Conservation (phyloP, 345 rosid genomes). For the Sonneratia alba region DNA sequence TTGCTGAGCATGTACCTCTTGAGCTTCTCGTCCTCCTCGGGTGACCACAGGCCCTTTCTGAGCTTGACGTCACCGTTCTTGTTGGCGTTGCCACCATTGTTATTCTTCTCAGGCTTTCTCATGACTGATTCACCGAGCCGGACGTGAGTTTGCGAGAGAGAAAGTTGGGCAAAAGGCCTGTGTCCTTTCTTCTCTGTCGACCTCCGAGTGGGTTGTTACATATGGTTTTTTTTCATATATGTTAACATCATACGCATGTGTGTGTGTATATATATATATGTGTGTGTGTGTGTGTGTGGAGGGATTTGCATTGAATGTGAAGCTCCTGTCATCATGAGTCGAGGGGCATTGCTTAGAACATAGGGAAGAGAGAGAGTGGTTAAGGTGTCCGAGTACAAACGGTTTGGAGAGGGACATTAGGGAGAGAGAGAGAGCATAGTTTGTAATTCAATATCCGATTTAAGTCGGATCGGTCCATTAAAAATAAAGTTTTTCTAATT, state of each 20-base stretch:
- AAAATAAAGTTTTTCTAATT: too few relatives aligned
- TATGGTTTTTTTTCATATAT: constrained; percentile 20
- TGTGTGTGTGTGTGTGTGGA: not conserved
- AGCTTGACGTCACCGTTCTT: constrained; percentile 34
- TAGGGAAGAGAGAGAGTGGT: constrained; percentile 46
- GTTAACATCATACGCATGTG: constrained; percentile 19
- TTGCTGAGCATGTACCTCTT: constrained; percentile 79
- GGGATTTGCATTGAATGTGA: constrained; percentile 40
- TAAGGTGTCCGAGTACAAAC: constrained; percentile 32
- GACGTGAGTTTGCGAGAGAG: too few relatives aligned
- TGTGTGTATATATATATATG: too few relatives aligned
- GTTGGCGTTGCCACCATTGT: constrained; percentile 9
- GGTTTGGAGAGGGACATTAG: constrained; percentile 11
- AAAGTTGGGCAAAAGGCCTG: constrained; percentile 12
- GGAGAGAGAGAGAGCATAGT: too few relatives aligned
- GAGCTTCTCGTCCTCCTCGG: constrained; percentile 94
- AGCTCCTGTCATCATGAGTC: constrained; percentile 23
- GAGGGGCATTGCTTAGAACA: constrained; percentile 85
- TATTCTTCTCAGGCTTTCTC: constrained; percentile 62
- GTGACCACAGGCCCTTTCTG: constrained; percentile 96
- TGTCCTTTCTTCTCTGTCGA: not conserved
- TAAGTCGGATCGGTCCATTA: too few relatives aligned
- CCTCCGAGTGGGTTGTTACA: constrained; percentile 29
- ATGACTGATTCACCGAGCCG: constrained; percentile 17
- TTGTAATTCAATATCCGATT: too few relatives aligned